Percentiles rank a stretch among this genome's conserved stretches.
These are phyloP conservation scores for Macrocystidia cucumis DNA, from an alignment of 1,284 basidiomycete genomes.

Conservation along the genomic window DNA sequence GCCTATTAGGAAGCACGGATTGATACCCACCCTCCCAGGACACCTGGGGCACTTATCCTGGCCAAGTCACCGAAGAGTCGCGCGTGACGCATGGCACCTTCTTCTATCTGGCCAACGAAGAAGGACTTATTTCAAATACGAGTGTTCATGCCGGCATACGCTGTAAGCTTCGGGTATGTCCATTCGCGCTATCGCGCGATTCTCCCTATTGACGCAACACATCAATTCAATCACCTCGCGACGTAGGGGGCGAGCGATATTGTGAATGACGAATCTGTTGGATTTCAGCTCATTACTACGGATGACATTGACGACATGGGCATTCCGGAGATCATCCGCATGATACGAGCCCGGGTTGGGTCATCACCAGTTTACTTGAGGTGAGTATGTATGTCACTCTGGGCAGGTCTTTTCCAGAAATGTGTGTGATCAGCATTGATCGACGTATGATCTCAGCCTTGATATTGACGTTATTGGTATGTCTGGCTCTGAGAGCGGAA, in stretches of 20 bases:
- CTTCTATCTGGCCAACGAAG: slow-evolving; percentile 65
- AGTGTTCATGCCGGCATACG: slow-evolving; percentile 77
- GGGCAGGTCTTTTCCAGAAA: background rate
- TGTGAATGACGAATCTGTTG: slow-evolving; percentile 52
- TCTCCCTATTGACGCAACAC: background rate
- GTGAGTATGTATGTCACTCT: slow-evolving; percentile 21
- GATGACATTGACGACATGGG: slow-evolving; percentile 74
- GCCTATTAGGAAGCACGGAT: background rate
- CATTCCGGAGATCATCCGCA: slow-evolving; percentile 48
- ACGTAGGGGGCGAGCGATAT: slow-evolving; percentile 38
- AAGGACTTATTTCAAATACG: slow-evolving; percentile 63
- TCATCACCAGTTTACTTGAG: slow-evolving; percentile 70
- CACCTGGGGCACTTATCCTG: slow-evolving; percentile 49
- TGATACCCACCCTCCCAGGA: slow-evolving; percentile 20
- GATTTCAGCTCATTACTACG: slow-evolving; percentile 65
- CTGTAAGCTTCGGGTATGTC: slow-evolving; percentile 55
- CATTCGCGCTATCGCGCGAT: background rate
- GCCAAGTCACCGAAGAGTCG: slow-evolving; percentile 48
- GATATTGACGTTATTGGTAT: slow-evolving; percentile 76
- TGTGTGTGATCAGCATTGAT: slow-evolving; percentile 6
- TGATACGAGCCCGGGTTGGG: slow-evolving; percentile 59
- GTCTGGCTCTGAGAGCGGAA: slow-evolving; percentile 10
- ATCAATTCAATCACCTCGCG: slow-evolving; percentile 27
- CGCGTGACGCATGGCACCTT: slow-evolving; percentile 72
- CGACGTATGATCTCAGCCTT: slow-evolving; percentile 29